Evolutionary conservation across 495 filamentous ascomycete genomes (phyloP), one percentile per base, ranked within the genome.

Genomic region (Parmelia sp.): DNA sequence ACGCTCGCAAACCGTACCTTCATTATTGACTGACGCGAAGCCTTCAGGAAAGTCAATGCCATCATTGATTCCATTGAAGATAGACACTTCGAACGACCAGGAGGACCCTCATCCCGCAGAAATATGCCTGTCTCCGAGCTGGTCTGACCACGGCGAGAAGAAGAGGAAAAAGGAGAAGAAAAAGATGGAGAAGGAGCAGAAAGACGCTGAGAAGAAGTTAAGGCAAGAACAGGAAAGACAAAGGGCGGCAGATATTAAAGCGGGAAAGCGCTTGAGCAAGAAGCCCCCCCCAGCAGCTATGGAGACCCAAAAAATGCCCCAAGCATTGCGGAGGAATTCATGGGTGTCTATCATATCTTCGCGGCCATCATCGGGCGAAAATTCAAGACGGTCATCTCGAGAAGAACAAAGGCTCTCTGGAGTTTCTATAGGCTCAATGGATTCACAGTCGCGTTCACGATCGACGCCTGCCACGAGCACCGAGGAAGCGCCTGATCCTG

Each of bases 271-370:
- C 17, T 55, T 71, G 53, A 70, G 51, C 49, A 71, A 68, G 66
- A 71, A 67, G 9, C 70, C 65, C 12, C 68, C 68, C 11, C 70
- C 70, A n/a, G 70, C 70, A 19, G 70, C 70, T 17, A 71, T 71
- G 70, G 70, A 71, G 47, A 71, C 70, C 23, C 70, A 71, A 61
- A 71, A 66, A 29, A 68, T 71, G 70, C 65, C 70, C 5, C 42
- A 65, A 23, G 68, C 63, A 17, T 59, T 71, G 36, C 60, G 68
- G 35, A 65, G 67, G 60, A 68, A 66, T 27, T 71, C 70, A 33
- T 61, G 65, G 44, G 58, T 64, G 9, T 69, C 68, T 14, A 64
- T 66, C 47, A 64, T 66, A 25, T 65, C 65, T 21, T 65, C 65
- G 7, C 65, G 60, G 29, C 45, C 65, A 15, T 65, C 65, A 9